Percentiles rank a stretch among this genome's conserved stretches.
Evolutionary conservation across 2,329 filamentous ascomycete genomes (phyloP).

Genomic region (Penicillium paneum): DNA sequence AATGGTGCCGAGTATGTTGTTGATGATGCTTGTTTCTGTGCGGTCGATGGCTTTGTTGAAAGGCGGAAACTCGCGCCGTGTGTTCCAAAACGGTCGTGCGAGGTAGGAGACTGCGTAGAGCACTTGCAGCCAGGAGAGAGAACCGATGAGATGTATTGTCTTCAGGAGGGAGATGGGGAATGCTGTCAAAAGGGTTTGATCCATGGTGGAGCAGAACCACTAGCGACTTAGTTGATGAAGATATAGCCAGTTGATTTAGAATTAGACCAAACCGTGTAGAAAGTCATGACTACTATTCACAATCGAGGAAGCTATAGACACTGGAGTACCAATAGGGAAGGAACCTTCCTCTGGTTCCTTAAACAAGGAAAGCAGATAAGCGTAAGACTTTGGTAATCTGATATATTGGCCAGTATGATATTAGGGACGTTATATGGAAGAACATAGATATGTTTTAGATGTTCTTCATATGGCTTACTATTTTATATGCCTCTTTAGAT

Average conservation of each 20-base stretch:
- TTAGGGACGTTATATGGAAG: no score
- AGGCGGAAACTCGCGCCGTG: conserved; percentile 9
- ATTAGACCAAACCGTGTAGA: neutral
- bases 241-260: neutral
- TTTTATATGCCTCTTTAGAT: no score
- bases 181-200: neutral
- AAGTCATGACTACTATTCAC: neutral
- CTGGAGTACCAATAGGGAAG: neutral
- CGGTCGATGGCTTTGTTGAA: conserved; percentile 19
- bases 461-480: no score
- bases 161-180: conserved; percentile 17
- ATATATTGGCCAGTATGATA: neutral
- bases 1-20: conserved; percentile 20
- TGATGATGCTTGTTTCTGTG: conserved; percentile 23
- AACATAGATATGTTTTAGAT: no score
- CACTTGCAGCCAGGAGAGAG: conserved; percentile 25
- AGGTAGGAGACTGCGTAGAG: conserved; percentile 24
- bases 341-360: neutral
- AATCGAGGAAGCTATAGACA: neutral
- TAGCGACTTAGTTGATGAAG: neutral
- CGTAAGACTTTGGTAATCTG: no score
- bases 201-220: neutral
- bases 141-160: conserved; percentile 18
- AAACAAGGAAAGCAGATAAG: no score
- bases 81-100: conserved; percentile 11